Evolutionary conservation across 805 yeast species (phyloP).

Genomic region (Blastobotrys terrestris): DNA sequence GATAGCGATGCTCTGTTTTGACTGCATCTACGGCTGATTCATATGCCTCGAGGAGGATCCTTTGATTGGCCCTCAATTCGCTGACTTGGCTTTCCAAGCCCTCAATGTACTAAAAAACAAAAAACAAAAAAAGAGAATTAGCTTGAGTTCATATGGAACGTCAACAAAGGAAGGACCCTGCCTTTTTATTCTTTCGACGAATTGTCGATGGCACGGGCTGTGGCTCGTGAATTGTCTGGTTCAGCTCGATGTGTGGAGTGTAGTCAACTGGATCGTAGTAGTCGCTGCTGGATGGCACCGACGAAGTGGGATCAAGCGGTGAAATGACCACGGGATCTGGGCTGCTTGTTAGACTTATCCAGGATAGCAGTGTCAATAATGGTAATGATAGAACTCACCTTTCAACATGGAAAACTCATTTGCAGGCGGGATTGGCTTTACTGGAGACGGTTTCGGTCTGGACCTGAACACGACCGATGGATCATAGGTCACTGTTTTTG

Average conservation of each 20-base stretch:
- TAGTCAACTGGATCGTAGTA: not conserved
- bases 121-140: too few relatives aligned
- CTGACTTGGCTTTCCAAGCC: not conserved
- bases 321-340: not conserved
- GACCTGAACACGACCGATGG: not conserved
- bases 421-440: not conserved
- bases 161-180: not conserved
- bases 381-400: not conserved
- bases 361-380: too few relatives aligned
- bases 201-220: not conserved
- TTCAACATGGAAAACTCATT: not conserved
- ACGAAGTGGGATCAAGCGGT: not conserved
- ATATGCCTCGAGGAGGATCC: not conserved
- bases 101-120: not conserved
- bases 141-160: too few relatives aligned
- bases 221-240: not conserved
- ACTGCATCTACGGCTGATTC: not conserved
- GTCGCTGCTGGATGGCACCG: conserved; percentile 5
- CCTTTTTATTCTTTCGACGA: not conserved
- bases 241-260: not conserved
- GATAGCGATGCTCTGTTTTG: not conserved
- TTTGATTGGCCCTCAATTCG: not conserved
- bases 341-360: too few relatives aligned
- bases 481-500: not conserved
- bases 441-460: not conserved